A percentile compares a stretch with the other conserved stretches of the same genome.
These are phyloP conservation scores for Grammothele lineata DNA, from an alignment of 768 basidiomycete species.

Conservation along the genomic window DNA sequence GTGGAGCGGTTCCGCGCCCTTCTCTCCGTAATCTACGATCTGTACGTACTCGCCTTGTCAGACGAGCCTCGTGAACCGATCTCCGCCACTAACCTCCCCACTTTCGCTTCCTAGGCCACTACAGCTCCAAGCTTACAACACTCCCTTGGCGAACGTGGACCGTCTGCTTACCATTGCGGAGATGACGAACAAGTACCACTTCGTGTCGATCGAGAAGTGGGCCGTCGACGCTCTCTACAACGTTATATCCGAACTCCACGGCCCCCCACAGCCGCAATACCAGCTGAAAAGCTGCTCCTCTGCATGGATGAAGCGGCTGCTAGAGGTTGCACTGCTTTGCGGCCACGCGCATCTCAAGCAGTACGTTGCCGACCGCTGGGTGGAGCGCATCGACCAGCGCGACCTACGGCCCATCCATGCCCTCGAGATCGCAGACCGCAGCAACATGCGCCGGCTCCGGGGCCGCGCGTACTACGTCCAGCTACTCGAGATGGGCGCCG, in stretches of 20 bases:
- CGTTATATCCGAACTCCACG: constrained; percentile 24
- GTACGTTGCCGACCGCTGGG: constrained; percentile 30
- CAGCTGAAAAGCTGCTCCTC: constrained; percentile 26
- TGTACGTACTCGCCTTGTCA: constrained; percentile 27
- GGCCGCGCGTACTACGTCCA: constrained; percentile 34
- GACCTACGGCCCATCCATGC: constrained; percentile 28
- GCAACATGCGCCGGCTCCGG: constrained; percentile 24
- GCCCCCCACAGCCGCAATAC: constrained; percentile 14
- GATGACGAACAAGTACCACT: constrained; percentile 37
- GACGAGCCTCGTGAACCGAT: not conserved
- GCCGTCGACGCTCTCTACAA: constrained; percentile 30
- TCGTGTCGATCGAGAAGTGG: constrained; percentile 34
- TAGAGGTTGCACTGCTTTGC: constrained; percentile 32
- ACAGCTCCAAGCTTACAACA: constrained; percentile 26
- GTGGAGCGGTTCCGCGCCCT: constrained; percentile 35
- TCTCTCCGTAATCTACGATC: constrained; percentile 35
- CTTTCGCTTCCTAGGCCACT: constrained; percentile 6
- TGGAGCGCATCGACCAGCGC: constrained; percentile 28
- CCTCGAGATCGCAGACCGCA: constrained; percentile 27
- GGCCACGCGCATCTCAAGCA: constrained; percentile 22
- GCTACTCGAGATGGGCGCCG: constrained; percentile 25
- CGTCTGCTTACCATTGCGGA: constrained; percentile 37
- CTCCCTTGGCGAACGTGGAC: constrained; percentile 28
- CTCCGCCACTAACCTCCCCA: not conserved
- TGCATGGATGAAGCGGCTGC: constrained; percentile 29